Conservation (phyloP, 768 basidiomycete species). For the Mycena rosella region DNA sequence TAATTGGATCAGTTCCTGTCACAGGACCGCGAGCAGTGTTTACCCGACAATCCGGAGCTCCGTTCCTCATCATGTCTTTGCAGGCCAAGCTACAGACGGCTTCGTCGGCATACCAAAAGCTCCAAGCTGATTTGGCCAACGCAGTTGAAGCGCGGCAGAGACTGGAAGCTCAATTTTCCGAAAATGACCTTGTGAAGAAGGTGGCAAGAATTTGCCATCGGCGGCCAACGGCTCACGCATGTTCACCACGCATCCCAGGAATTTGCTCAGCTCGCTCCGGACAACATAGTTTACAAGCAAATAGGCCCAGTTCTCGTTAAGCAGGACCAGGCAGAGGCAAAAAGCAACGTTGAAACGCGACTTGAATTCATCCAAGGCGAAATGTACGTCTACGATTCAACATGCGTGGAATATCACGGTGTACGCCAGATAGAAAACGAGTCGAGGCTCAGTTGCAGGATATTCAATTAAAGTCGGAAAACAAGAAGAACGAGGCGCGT, state of each 20-base stretch:
- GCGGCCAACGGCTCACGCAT: neutral
- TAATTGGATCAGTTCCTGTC: neutral
- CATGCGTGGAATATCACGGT: neutral
- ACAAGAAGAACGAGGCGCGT: conserved; percentile 85
- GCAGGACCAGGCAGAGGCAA: conserved; percentile 91
- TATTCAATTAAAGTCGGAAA: conserved; percentile 78
- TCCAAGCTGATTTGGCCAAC: conserved; percentile 79
- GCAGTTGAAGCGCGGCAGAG: conserved; percentile 86
- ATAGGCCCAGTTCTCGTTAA: conserved; percentile 92
- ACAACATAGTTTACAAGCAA: conserved; percentile 90
- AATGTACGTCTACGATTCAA: conserved; percentile 68
- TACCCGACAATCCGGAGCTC: conserved; percentile 7
- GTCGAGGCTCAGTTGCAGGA: conserved; percentile 89
- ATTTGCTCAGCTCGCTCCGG: conserved; percentile 77
- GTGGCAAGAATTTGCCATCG: conserved; percentile 50
- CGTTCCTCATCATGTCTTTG: conserved; percentile 60
- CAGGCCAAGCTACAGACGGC: conserved; percentile 73
- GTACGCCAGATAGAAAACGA: conserved; percentile 63
- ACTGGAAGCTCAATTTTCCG: conserved; percentile 90
- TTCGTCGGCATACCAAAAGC: conserved; percentile 82
- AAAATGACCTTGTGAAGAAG: conserved; percentile 94
- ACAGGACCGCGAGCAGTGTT: conserved; percentile 11
- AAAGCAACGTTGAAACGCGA: conserved; percentile 88
- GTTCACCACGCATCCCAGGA: conserved; percentile 66
- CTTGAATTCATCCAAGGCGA: conserved; percentile 90